Conservation (phyloP, 305 asterid genomes). For the Solanum chacoense region DNA sequence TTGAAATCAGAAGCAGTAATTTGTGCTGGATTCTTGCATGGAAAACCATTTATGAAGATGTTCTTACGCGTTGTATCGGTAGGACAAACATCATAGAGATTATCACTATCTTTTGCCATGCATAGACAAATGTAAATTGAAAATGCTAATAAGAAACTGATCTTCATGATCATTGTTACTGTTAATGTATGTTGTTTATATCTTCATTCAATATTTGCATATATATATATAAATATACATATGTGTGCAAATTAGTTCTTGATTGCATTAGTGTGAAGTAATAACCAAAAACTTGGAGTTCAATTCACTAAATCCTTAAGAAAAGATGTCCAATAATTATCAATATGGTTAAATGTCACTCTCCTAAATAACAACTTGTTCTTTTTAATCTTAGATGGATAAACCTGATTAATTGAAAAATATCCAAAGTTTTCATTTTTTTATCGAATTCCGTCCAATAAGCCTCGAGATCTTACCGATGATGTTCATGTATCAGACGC, state of each 20-base stretch:
- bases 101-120: conserved; percentile 33
- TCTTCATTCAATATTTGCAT: neutral
- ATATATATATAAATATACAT: neutral
- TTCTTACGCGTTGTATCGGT: conserved; percentile 15
- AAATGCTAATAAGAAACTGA: conserved; percentile 2
- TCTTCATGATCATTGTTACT: neutral
- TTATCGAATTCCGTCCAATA: neutral
- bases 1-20: conserved; percentile 50
- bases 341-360: conserved; percentile 30
- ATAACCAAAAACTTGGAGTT: conserved; percentile 50
- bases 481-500: neutral
- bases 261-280: conserved; percentile 27
- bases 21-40: conserved; percentile 52
- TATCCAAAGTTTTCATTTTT: neutral
- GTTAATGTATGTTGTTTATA: neutral
- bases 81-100: conserved; percentile 55
- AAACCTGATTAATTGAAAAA: neutral
- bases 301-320: conserved; percentile 34
- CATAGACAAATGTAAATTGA: conserved; percentile 7
- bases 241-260: neutral
- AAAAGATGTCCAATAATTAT: conserved; percentile 26
- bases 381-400: neutral
- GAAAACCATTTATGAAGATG: conserved; percentile 50
- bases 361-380: conserved; percentile 2
- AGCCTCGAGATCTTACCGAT: neutral